These are phyloP conservation scores for Ceriops tagal DNA, from an alignment of 345 rosid species.

Conservation along the genomic window DNA sequence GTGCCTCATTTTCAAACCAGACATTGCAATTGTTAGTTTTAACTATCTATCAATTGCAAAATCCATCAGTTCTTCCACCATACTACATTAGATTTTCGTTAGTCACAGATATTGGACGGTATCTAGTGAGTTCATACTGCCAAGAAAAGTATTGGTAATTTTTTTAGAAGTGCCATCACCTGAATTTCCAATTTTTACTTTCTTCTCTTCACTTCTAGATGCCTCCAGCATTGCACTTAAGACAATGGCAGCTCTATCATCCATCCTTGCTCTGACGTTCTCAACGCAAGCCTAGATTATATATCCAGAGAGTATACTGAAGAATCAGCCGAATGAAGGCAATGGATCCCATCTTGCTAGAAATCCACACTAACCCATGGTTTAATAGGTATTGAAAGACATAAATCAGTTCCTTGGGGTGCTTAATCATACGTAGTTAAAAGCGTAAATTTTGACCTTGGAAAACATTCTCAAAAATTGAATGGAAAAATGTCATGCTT, in stretches of 20 bases:
- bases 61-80: too few species aligned
- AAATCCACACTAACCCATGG: too few species aligned
- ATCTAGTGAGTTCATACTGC: background rate
- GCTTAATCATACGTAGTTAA: background rate
- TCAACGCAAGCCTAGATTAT: conserved; percentile 40
- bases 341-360: too few species aligned
- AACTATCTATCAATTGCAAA: too few species aligned
- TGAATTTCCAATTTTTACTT: conserved; percentile 58
- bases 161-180: conserved; percentile 38
- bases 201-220: conserved; percentile 63
- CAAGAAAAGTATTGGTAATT: conserved; percentile 10
- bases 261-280: conserved; percentile 53
- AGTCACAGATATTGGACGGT: background rate
- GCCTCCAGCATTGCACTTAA: conserved; percentile 75
- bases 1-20: too few species aligned
- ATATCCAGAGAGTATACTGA: background rate
- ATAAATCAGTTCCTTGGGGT: background rate
- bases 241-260: conserved; percentile 69
- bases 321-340: background rate
- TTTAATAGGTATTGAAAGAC: too few species aligned
- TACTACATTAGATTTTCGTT: background rate
- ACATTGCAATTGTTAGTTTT: too few species aligned
- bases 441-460: background rate
- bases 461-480: background rate
- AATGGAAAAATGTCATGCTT: background rate